phyloP scores from a whole-genome alignment of 495 filamentous ascomycete species.

The Trichocladium antarcticum region DNA sequence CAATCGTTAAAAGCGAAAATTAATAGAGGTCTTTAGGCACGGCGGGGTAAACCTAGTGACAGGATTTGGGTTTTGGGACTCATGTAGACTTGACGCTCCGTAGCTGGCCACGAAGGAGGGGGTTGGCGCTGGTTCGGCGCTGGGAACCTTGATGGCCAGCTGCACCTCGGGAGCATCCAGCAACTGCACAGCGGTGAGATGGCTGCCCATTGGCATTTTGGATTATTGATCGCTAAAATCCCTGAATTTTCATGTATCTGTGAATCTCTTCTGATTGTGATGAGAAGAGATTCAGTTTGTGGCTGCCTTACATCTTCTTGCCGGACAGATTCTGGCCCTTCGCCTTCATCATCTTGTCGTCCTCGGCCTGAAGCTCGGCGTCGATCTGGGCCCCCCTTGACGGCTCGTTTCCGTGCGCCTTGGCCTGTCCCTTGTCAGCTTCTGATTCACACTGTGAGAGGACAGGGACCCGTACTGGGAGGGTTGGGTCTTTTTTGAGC shows the following conservation, averaged over 20 bases:
- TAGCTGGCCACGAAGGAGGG: too few relatives aligned
- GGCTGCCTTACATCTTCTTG: conserved; percentile 9
- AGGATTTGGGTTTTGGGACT: too few relatives aligned
- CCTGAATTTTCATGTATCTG: too few relatives aligned
- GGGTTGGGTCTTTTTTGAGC: conserved; percentile 53
- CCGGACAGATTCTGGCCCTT: conserved; percentile 38
- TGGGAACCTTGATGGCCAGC: conserved; percentile 13
- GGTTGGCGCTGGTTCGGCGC: neutral
- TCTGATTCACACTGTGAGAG: neutral
- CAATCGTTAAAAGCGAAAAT: too few relatives aligned
- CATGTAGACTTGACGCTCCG: too few relatives aligned
- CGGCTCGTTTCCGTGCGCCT: conserved; percentile 57
- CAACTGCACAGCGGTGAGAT: neutral
- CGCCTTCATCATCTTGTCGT: conserved; percentile 52
- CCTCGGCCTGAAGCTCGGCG: conserved; percentile 55
- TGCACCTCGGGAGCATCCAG: too few relatives aligned
- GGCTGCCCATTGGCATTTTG: neutral
- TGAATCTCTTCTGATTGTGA: too few relatives aligned
- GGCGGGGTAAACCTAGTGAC: too few relatives aligned
- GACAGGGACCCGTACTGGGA: conserved; percentile 43
- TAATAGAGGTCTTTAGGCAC: too few relatives aligned
- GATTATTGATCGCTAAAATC: neutral
- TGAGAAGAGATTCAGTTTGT: neutral
- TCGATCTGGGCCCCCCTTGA: conserved; percentile 63
- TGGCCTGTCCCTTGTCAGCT: conserved; percentile 41